phyloP scores from a whole-genome alignment of 148 eudicot genomes.

The Rhododendron simsii region DNA sequence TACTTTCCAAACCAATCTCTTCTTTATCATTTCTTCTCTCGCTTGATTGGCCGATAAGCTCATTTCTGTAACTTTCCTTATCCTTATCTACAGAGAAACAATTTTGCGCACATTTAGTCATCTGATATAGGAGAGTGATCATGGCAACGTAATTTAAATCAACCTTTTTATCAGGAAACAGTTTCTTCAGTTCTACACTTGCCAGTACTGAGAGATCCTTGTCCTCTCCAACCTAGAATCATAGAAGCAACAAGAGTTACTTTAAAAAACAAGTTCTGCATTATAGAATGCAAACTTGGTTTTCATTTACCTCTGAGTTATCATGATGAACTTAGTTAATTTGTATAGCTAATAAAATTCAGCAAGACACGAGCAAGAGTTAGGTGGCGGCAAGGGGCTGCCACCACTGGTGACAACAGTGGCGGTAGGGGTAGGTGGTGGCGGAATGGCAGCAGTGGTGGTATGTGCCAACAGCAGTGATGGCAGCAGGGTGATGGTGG shows the following conservation, averaged over 20 bases:
- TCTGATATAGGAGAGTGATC: not conserved
- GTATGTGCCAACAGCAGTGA: not conserved
- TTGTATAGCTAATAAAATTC: not conserved
- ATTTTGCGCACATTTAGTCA: not conserved
- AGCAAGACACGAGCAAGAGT: not conserved
- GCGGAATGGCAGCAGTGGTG: not conserved
- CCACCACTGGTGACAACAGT: not conserved
- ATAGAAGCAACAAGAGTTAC: not conserved
- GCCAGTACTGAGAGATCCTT: constrained; percentile 72
- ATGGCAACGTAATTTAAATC: not conserved
- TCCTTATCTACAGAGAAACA: constrained; percentile 22
- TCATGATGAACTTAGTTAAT: not conserved
- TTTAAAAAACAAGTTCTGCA: not conserved
- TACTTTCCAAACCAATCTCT: constrained; percentile 70
- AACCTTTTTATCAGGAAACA: constrained; percentile 75
- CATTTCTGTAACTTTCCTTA: constrained; percentile 36
- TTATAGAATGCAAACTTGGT: not conserved
- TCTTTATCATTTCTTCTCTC: constrained; percentile 71
- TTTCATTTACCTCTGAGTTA: not conserved
- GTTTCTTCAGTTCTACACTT: constrained; percentile 62
- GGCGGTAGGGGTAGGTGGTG: not conserved
- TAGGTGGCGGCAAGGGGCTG: not conserved
- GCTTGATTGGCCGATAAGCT: constrained; percentile 80
- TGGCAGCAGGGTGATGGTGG: not conserved
- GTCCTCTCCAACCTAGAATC: constrained; percentile 78